Base-by-base conservation (phyloP, 208 protist species). In the Crithidia mellificae region DNA sequence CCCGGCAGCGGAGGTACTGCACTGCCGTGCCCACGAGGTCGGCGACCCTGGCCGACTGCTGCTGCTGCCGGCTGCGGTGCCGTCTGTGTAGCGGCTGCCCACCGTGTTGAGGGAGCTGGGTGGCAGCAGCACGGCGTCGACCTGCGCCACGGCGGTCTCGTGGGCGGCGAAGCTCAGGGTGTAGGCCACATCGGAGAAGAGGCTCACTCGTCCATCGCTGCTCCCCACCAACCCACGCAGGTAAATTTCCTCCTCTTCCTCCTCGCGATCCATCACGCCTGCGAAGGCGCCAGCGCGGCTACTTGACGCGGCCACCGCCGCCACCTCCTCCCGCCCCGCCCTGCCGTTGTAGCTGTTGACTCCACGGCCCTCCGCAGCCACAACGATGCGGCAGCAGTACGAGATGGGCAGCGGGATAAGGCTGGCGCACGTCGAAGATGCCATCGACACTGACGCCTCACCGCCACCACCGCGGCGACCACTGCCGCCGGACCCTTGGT, bases 111-210 rank as follows among this genome's bases (percentile, higher is more conserved):
- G 14, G 24, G 32, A 64, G 34, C 58, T 65, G 8, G 70, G 70
- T 11, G 70, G 70, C 36, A 76, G 63, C 19, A 76, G 49, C 36
- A 95, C 76, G 15, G 81, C 77, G 29, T 83, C 57, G 46, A 88
- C 85, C 22, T 65, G 63, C n/a, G 67, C 54, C 27, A 95, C 75
- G 0, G 87, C 72, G 25, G 73, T 66, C 56, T 91, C 78, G 58
- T 93, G 84, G 12, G 87, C 90, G 8, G 83, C 71, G 46, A 93
- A 95, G 38, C 83, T 79, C 56, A 89, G 81, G 36, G 81, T 78
- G 68, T 90, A 95, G 38, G 81, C 66, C 15, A 66, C 47, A 52
- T 92, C 87, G 0, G 85, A 88, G 68, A 95, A 92, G 22, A 92
- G 59, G 65, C 76, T 80, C 9, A 95, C 85, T n/a, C 86, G 79